A percentile compares a stretch with the other conserved stretches of the same genome.
phyloP scores from a whole-genome alignment of 2,329 filamentous ascomycete genomes.

The Penicillium sp. region DNA sequence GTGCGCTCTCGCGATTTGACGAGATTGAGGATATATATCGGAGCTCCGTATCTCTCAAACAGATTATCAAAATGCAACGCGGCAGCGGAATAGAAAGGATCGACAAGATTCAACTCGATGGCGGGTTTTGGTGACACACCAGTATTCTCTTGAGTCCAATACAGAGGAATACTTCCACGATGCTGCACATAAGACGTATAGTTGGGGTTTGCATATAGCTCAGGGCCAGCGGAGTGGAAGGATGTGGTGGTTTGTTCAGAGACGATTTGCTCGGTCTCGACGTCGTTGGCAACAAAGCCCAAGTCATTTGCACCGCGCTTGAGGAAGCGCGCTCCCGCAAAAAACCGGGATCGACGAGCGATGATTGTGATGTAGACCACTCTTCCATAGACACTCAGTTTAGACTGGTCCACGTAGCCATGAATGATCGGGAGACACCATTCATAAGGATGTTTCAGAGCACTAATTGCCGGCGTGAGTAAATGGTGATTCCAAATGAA shows the following conservation, averaged over 20 bases:
- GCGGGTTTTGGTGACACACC: slow-evolving; percentile 95
- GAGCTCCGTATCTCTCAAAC: slow-evolving; percentile 89
- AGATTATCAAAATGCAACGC: slow-evolving; percentile 94
- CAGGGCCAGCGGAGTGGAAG: slow-evolving; percentile 86
- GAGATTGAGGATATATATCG: slow-evolving; percentile 87
- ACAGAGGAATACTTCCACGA: slow-evolving; percentile 90
- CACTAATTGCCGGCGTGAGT: slow-evolving; percentile 69
- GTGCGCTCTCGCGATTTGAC: slow-evolving; percentile 87
- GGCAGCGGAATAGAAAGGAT: slow-evolving; percentile 92
- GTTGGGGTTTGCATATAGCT: slow-evolving; percentile 81
- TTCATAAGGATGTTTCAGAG: slow-evolving; percentile 79
- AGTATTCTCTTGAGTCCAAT: slow-evolving; percentile 96
- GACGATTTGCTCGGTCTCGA: slow-evolving; percentile 98
- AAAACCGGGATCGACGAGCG: slow-evolving; percentile 85
- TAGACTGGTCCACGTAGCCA: slow-evolving; percentile 91
- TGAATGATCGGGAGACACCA: slow-evolving; percentile 97
- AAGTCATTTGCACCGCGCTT: slow-evolving; percentile 94
- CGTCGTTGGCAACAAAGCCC: slow-evolving; percentile 96
- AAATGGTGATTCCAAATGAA: slow-evolving; percentile 98
- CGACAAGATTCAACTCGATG: slow-evolving; percentile 91
- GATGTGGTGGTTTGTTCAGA: slow-evolving; percentile 93
- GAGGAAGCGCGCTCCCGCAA: slow-evolving; percentile 89
- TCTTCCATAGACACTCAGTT: slow-evolving; percentile 81
- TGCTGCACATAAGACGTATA: slow-evolving; percentile 98
- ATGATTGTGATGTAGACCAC: slow-evolving; percentile 92